Base-by-base conservation (phyloP, 139 green algal species). In the Chlamydomonas eustigma region DNA sequence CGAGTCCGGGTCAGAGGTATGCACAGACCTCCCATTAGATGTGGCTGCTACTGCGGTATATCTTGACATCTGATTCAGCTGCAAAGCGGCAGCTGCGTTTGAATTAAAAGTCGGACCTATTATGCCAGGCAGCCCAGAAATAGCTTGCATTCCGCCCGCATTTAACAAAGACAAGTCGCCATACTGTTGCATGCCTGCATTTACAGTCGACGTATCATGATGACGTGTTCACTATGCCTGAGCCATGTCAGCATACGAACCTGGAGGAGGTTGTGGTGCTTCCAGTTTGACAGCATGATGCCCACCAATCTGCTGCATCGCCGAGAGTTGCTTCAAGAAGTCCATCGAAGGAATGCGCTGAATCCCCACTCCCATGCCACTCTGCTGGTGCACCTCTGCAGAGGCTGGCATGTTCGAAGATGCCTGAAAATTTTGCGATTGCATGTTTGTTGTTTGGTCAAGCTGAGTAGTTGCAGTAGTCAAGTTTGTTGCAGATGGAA, bases 401-500 rank as follows among this genome's bases (percentile, higher is more conserved):
- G 64, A 8, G 24, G 64, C 52, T 32, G 22, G 58, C 6, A 69
- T 30, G 18, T 8, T 5, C 5, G 58, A 18, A 28, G 31, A 37
- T 72, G 30, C 31, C 8, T 72, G 22, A 12, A 3, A 22, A 37
- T 50, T 32, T 34, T 72, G 64, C 64, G 30, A 28, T 28, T 72
- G 64, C 35, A 74, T 51, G 6, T 58, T 4, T n/a, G 3, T 3
- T 3, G 70, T 24, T 12, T 25, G 30, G 24, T 28, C 50, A 2
- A 34, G 25, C 31, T 63, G 51, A 18, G 22, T 18, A 37, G 50
- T 34, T 5, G 76, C 70, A 25, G 80, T 77, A 4, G 81, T 81
- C 1, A 93, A 77, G 80, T 90, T 91, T 8, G 66, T 89, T 6
- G 81, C 83, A 3, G 80, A 88, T 0, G 90, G 90, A 50, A 94